phyloP scores from a whole-genome alignment of 768 basidiomycete genomes.

The Termitomyces sp. region DNA sequence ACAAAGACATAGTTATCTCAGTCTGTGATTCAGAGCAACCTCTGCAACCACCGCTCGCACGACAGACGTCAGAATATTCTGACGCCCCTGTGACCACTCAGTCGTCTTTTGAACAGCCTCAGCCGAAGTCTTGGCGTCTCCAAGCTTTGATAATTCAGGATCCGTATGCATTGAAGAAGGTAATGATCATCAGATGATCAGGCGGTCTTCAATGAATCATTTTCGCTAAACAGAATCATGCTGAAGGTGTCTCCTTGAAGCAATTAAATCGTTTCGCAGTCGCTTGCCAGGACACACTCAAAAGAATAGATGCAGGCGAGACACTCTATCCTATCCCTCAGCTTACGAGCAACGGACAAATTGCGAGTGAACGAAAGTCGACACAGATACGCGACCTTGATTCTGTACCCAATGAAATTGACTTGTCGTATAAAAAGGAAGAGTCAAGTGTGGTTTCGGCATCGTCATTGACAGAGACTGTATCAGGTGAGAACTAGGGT shows the following conservation, averaged over 20 bases:
- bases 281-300: background rate
- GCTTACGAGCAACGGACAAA: no score
- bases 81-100: background rate
- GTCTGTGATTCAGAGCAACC: background rate
- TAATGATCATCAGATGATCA: background rate
- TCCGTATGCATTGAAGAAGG: slow-evolving; percentile 14
- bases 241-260: slow-evolving; percentile 3
- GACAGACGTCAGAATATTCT: background rate
- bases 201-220: background rate
- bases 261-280: background rate
- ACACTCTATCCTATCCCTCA: background rate
- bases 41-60: background rate
- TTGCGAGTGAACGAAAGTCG: background rate
- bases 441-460: background rate
- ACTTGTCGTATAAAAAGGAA: background rate
- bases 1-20: background rate
- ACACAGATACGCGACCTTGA: no score
- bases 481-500: background rate
- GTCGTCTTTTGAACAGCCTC: background rate
- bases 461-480: background rate
- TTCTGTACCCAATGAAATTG: background rate
- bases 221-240: slow-evolving; percentile 10
- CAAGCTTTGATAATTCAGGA: slow-evolving; percentile 19
- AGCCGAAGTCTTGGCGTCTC: slow-evolving; percentile 5
- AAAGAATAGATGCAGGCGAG: background rate